These are phyloP conservation scores for Rhizopogon vesiculosus DNA, from an alignment of 768 basidiomycete genomes.

Conservation along the genomic window DNA sequence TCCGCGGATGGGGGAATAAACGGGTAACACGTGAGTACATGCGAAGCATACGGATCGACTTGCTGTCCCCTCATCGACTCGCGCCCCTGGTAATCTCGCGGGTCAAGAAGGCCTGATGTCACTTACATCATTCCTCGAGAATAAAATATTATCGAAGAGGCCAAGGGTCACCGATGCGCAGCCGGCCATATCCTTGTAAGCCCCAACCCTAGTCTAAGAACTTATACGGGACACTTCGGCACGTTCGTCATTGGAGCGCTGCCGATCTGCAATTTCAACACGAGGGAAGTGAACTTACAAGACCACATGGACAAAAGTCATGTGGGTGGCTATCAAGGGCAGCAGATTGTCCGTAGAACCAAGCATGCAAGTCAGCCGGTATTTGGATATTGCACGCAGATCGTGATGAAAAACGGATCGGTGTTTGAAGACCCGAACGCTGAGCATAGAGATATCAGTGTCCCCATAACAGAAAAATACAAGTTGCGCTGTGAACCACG, in stretches of 20 bases:
- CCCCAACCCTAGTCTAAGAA: background rate
- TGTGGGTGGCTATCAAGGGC: slow-evolving; percentile 7
- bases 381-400: slow-evolving; percentile 11
- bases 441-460: background rate
- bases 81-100: background rate
- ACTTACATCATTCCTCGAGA: background rate
- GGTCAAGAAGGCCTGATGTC: background rate
- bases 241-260: slow-evolving; percentile 6
- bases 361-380: slow-evolving; percentile 5
- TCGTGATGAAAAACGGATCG: slow-evolving; percentile 13
- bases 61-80: background rate
- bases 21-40: background rate
- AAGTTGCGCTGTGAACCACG: background rate
- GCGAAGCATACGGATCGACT: background rate
- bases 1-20: background rate
- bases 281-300: slow-evolving; percentile 21
- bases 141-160: background rate
- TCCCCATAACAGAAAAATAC: background rate
- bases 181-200: background rate
- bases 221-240: slow-evolving; percentile 8
- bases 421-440: background rate
- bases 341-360: slow-evolving; percentile 5
- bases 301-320: slow-evolving; percentile 22
- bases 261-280: slow-evolving; percentile 19
- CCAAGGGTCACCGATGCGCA: background rate